Evolutionary conservation across 495 filamentous ascomycete species (phyloP).

Genomic region (Letharia lupina): DNA sequence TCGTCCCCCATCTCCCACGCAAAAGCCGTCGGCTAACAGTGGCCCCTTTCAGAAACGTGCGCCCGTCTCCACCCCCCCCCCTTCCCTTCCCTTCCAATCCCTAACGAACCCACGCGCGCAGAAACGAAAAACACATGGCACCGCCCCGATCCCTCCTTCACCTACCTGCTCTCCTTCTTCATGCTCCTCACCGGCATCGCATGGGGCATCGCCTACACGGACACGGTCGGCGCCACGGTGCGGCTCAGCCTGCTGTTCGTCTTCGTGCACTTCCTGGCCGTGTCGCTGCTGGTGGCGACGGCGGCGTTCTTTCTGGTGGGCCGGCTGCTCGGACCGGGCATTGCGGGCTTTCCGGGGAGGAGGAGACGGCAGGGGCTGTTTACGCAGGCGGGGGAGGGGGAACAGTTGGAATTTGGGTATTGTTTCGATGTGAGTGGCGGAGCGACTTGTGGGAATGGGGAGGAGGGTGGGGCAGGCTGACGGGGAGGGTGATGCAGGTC

Average conservation of each 20-base stretch:
- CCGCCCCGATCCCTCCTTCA: conserved; percentile 67
- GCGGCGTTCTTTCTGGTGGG: conserved; percentile 58
- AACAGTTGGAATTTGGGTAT: conserved; percentile 66
- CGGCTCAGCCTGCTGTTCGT: conserved; percentile 56
- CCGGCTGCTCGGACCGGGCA: conserved; percentile 51
- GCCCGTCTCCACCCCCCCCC: conserved; percentile 17
- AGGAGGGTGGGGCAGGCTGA: conserved; percentile 3
- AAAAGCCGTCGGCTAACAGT: conserved; percentile 5
- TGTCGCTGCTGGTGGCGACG: conserved; percentile 52
- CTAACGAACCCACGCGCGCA: conserved; percentile 25
- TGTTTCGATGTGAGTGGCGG: conserved; percentile 57
- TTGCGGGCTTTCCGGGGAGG: conserved; percentile 40
- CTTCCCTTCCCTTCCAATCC: conserved; percentile 15
- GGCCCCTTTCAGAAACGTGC: conserved; percentile 51
- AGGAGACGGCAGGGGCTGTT: conserved; percentile 49
- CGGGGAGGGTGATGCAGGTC: conserved; percentile 37
- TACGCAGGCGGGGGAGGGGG: conserved; percentile 43
- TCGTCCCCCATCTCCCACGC: neutral
- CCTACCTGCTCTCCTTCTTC: conserved; percentile 69
- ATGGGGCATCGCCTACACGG: conserved; percentile 63
- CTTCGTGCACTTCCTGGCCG: conserved; percentile 58
- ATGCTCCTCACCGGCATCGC: conserved; percentile 62
- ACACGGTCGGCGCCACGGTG: conserved; percentile 47
- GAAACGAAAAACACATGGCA: conserved; percentile 76
- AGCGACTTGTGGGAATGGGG: neutral